Evolutionary conservation across 208 protist genomes (phyloP).

Genomic region (Leishmania gerbilli): DNA sequence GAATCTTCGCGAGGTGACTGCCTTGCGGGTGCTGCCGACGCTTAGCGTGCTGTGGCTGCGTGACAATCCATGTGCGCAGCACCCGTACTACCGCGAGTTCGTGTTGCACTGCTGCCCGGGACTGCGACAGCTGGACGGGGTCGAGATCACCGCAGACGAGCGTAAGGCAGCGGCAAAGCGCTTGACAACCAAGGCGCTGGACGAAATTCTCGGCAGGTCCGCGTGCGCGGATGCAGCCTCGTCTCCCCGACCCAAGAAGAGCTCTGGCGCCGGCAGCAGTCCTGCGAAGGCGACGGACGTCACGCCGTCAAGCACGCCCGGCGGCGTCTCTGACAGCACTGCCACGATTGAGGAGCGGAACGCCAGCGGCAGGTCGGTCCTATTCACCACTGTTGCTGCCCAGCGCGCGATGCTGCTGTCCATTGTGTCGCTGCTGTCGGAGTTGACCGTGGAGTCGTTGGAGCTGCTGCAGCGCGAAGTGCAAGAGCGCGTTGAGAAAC

Average conservation of each 20-base stretch:
- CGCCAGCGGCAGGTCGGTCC: conserved; percentile 25
- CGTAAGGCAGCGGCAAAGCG: conserved; percentile 53
- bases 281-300: conserved; percentile 4
- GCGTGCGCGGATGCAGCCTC: neutral
- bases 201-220: conserved; percentile 58
- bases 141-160: conserved; percentile 72
- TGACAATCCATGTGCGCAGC: conserved; percentile 91
- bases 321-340: neutral
- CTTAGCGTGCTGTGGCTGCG: conserved; percentile 91
- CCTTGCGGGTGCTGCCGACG: conserved; percentile 64
- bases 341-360: conserved; percentile 31
- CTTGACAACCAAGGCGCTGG: conserved; percentile 56
- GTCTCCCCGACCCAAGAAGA: conserved; percentile 8
- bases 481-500: conserved; percentile 48
- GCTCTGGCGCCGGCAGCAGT: conserved; percentile 10
- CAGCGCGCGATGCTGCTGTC: conserved; percentile 83
- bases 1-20: conserved; percentile 74
- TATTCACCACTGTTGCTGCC: conserved; percentile 53
- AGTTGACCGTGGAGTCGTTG: conserved; percentile 83
- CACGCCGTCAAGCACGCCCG: neutral
- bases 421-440: conserved; percentile 81
- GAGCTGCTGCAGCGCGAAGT: conserved; percentile 83
- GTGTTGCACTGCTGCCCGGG: conserved; percentile 84
- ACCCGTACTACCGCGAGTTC: conserved; percentile 85
- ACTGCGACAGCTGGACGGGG: conserved; percentile 87